Evolutionary conservation across 106 monocot genomes (phyloP).

Genomic region (Vanilla planifolia): DNA sequence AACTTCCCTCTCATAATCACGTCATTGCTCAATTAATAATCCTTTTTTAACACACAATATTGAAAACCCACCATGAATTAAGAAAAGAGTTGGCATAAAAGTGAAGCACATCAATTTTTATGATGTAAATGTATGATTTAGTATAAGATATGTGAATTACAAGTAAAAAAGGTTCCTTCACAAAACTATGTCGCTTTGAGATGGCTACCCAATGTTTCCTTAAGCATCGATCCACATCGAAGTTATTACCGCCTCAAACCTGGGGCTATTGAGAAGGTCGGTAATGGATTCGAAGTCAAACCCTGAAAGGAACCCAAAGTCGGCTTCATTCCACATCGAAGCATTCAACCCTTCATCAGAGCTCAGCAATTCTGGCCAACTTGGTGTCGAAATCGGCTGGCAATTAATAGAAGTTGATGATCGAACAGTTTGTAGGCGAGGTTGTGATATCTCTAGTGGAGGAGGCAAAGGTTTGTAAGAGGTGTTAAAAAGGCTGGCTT

Average conservation of each 20-base stretch:
- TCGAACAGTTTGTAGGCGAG: background rate
- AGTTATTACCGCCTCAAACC: background rate
- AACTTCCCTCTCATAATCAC: too few species aligned
- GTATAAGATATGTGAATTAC: too few species aligned
- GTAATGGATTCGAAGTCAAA: background rate
- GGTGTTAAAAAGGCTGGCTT: background rate
- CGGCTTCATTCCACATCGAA: background rate
- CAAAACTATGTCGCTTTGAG: too few species aligned
- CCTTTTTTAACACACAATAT: too few species aligned
- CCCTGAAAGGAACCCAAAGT: background rate
- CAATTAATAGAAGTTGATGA: background rate
- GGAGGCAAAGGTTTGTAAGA: background rate
- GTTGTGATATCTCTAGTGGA: background rate
- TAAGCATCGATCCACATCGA: constrained; percentile 2
- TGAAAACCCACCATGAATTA: too few species aligned
- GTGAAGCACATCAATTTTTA: too few species aligned
- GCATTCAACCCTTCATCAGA: background rate
- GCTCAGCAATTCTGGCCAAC: background rate
- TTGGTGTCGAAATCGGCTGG: background rate
- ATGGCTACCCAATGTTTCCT: background rate
- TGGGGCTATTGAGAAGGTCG: constrained; percentile 1
- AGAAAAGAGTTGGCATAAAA: too few species aligned
- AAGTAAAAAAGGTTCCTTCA: too few species aligned
- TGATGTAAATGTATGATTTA: too few species aligned
- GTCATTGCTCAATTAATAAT: too few species aligned